Conservation (phyloP, 805 yeast species). For the Cyberlindnera euphorbiiphila region DNA sequence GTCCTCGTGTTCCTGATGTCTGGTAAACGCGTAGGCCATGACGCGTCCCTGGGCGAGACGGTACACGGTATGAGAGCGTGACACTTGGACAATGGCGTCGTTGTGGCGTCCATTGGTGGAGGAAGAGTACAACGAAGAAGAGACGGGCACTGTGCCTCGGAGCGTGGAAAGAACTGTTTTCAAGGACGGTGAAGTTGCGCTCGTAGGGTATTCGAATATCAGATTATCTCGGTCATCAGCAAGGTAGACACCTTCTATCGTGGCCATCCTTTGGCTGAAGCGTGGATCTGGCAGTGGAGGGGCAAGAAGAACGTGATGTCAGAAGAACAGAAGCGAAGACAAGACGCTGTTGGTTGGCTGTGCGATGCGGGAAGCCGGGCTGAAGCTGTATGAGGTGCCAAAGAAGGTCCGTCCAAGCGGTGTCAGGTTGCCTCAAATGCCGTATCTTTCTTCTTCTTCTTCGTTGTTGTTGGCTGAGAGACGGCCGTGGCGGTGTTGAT, state of each 20-base stretch:
- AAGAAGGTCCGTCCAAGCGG: no score
- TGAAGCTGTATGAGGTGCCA: no score
- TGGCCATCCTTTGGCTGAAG: slow-evolving; percentile 26
- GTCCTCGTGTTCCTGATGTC: slow-evolving; percentile 9
- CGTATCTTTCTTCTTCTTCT: no score
- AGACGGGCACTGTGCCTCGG: slow-evolving; percentile 7
- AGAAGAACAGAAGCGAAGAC: no score
- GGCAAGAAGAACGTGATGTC: no score
- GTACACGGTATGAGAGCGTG: slow-evolving; percentile 19
- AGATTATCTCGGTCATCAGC: slow-evolving; percentile 37
- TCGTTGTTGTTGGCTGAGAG: no score
- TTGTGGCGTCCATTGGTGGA: slow-evolving; percentile 20
- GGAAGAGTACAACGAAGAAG: slow-evolving; percentile 4
- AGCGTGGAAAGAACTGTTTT: slow-evolving; percentile 28
- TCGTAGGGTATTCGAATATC: slow-evolving; percentile 36
- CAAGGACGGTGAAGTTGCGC: slow-evolving; percentile 31
- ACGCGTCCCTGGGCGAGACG: slow-evolving; percentile 16
- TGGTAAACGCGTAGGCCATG: slow-evolving; percentile 19
- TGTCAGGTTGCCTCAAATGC: no score
- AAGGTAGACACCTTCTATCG: slow-evolving; percentile 37
- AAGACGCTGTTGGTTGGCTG: no score
- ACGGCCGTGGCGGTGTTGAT: no score
- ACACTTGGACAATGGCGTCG: slow-evolving; percentile 21
- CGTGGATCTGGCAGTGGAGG: no score
- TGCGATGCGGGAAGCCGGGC: no score